A percentile compares a stretch with the other conserved stretches of the same genome.
Evolutionary conservation across 331 rosid genomes (phyloP).

Genomic region (Acacia pycnantha): DNA sequence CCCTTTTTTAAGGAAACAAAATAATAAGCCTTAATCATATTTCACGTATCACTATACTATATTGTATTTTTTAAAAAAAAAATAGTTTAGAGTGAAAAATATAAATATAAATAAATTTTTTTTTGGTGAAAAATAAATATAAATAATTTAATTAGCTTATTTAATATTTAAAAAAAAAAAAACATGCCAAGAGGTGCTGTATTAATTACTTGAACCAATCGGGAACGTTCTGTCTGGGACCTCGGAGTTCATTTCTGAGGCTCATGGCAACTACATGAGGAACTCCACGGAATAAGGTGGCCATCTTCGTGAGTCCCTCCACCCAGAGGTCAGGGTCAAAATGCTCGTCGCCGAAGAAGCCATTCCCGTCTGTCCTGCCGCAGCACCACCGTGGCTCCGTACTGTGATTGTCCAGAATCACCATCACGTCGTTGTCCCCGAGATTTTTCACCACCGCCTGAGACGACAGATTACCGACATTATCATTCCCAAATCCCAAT

Average conservation of each 20-base stretch:
- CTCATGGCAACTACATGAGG: constrained; percentile 79
- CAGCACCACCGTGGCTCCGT: constrained; percentile 93
- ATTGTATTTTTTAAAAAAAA: too few species aligned
- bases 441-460: constrained; percentile 79
- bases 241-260: constrained; percentile 90
- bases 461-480: not conserved
- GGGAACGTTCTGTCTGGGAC: constrained; percentile 67
- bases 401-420: constrained; percentile 78
- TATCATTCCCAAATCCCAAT: not conserved
- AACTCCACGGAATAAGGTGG: constrained; percentile 68
- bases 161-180: too few species aligned
- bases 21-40: too few species aligned
- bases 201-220: constrained; percentile 74
- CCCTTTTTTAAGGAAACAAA: too few species aligned
- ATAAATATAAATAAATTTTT: too few species aligned
- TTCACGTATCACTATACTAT: too few species aligned
- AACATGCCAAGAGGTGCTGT: too few species aligned
- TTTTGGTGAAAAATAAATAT: too few species aligned
- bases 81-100: too few species aligned
- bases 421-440: constrained; percentile 73
- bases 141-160: too few species aligned
- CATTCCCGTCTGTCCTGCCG: constrained; percentile 65
- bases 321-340: constrained; percentile 76
- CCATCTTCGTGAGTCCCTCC: constrained; percentile 75
- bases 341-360: constrained; percentile 75